phyloP scores from a whole-genome alignment of 148 eudicot genomes.

The Mesembryanthemum crystallinum region DNA sequence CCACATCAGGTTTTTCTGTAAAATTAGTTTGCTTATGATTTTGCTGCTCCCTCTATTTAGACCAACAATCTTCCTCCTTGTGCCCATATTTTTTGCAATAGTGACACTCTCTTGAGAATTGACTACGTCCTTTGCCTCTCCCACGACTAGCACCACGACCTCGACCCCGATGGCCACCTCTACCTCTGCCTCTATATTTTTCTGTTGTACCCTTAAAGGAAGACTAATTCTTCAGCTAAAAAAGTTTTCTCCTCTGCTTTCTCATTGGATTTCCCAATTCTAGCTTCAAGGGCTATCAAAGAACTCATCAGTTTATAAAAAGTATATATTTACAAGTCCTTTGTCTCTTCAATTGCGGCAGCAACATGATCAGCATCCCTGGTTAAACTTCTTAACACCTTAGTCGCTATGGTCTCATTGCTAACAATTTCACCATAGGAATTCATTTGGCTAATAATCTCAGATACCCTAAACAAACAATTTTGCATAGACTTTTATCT shows the following conservation, averaged over 20 bases:
- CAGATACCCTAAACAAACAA: no score
- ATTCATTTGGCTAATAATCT: no score
- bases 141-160: not conserved
- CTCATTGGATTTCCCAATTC: not conserved
- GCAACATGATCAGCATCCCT: no score
- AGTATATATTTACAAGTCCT: not conserved
- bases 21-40: conserved; percentile 14
- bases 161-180: not conserved
- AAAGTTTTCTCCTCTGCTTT: not conserved
- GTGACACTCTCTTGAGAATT: not conserved
- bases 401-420: no score
- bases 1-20: conserved; percentile 7
- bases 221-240: not conserved
- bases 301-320: conserved; percentile 1
- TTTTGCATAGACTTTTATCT: no score
- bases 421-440: not conserved
- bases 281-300: not conserved
- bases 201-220: not conserved
- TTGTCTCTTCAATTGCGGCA: no score
- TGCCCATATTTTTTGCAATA: conserved; percentile 24
- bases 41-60: not conserved
- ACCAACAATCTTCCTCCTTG: conserved; percentile 21
- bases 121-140: not conserved
- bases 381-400: no score
- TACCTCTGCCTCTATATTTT: not conserved